Base-by-base conservation (phyloP, 176 grass and related monocot species). In the Oryza glaberrima region DNA sequence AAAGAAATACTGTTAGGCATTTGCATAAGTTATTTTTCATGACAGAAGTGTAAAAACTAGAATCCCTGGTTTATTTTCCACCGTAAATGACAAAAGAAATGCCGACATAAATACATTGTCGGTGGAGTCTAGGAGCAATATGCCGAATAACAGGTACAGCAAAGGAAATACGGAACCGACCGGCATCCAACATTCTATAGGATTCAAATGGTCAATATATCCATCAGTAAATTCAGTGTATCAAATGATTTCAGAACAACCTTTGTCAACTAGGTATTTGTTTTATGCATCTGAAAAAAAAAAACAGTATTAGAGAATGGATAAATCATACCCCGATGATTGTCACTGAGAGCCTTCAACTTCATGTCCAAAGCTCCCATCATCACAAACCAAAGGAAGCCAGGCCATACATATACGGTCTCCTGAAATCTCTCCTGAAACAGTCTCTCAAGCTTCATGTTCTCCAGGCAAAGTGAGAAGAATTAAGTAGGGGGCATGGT, bases 391-490 rank as follows among this genome's bases (percentile, higher is more conserved):
- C 66, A 68, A 68, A 68, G 30, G 30, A 68, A 28, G 67, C 32
- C 67, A 38, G 32, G 67, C 67, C 34, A 69, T 38, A 16, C 8
- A 69, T 19, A 38, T 69, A 69, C 7, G 26, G 26, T 26, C 26
- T 26, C 26, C 26, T 41, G 35, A 70, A 70, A 40, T 41, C 68
- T 41, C 68, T 38, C 3, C 3, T 41, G 35, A 70, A 43, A 12
- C 36, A 70, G 17, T 43, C 19, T 43, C 35, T 70, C 36, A 43
- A 70, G 36, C 36, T 11, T 70, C 68, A 70, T 70, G 17, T 17
- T 43, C 4, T 70, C 68, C 34, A 70, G 68, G 68, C 36, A 43
- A 70, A 70, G 68, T 19, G 19, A 70, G 68, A 70, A 70, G 68
- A 70, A 26, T 26, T 26, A 26, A n/a, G 36, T 20, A 43, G 36